These are phyloP conservation scores for Exophiala dermatitidis DNA, from an alignment of 2,329 filamentous ascomycete species.

Conservation along the genomic window DNA sequence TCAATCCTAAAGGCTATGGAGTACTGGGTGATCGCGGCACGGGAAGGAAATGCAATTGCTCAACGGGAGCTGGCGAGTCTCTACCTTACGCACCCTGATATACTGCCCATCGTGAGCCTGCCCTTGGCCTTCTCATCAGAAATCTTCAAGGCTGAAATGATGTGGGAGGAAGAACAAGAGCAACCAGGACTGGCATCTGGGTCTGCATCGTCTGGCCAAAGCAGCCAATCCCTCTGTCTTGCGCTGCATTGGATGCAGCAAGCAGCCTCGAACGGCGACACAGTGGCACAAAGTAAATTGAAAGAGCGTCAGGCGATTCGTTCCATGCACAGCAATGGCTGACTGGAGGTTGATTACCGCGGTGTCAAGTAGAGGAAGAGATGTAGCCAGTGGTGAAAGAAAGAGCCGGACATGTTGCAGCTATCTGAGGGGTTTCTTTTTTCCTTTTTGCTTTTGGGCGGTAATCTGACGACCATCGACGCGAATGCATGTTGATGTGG, in stretches of 20 bases:
- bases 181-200: background rate
- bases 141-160: conserved; percentile 82
- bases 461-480: conserved; percentile 2
- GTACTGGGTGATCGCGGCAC: conserved; percentile 89
- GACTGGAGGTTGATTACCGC: too few relatives aligned
- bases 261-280: conserved; percentile 77
- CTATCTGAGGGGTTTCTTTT: background rate
- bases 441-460: conserved; percentile 14
- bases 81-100: conserved; percentile 84
- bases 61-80: conserved; percentile 90
- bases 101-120: conserved; percentile 69
- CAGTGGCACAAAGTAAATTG: conserved; percentile 73
- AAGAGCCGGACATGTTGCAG: too few relatives aligned
- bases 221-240: conserved; percentile 76
- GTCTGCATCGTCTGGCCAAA: conserved; percentile 1
- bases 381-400: too few relatives aligned
- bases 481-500: background rate
- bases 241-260: conserved; percentile 97
- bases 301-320: conserved; percentile 62
- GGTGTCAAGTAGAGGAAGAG: too few relatives aligned
- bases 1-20: conserved; percentile 72
- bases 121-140: conserved; percentile 78
- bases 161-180: conserved; percentile 49
- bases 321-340: conserved; percentile 43
- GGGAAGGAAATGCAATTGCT: conserved; percentile 79